Evolutionary conservation across 495 filamentous ascomycete species (phyloP).

Genomic region (Penicillium antarcticum): DNA sequence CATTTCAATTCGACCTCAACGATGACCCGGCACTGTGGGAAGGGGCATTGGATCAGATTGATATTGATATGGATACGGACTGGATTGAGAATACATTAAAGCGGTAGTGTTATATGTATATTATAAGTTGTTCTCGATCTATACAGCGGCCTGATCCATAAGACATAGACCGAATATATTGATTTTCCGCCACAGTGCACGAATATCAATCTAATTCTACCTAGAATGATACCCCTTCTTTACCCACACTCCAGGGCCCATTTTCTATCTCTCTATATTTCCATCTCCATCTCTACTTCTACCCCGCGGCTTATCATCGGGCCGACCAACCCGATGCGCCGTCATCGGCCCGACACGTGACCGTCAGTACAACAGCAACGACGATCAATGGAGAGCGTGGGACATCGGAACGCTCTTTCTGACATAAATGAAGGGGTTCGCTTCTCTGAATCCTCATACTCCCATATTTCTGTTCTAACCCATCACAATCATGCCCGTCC

Average conservation of each 20-base stretch:
- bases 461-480: neutral
- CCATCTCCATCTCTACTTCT: neutral
- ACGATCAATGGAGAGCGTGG: neutral
- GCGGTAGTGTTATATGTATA: slow-evolving; percentile 7
- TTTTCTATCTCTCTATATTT: too few relatives aligned
- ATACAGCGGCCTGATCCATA: too few relatives aligned
- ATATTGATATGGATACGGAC: slow-evolving; percentile 41
- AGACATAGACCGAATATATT: too few relatives aligned
- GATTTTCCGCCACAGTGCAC: too few relatives aligned
- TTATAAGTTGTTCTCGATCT: neutral
- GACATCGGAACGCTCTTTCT: neutral
- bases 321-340: slow-evolving; percentile 16
- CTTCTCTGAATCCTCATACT: neutral
- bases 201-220: too few relatives aligned
- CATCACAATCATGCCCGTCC: neutral
- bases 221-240: too few relatives aligned
- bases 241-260: too few relatives aligned
- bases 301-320: slow-evolving; percentile 13
- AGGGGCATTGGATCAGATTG: slow-evolving; percentile 33
- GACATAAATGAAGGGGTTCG: slow-evolving; percentile 5
- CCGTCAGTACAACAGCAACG: neutral
- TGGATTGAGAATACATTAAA: slow-evolving; percentile 38
- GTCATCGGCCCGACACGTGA: slow-evolving; percentile 37
- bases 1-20: slow-evolving; percentile 35
- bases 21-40: slow-evolving; percentile 40